phyloP scores from a whole-genome alignment of 2,329 filamentous ascomycete genomes.

The Talaromyces amestolkiae region DNA sequence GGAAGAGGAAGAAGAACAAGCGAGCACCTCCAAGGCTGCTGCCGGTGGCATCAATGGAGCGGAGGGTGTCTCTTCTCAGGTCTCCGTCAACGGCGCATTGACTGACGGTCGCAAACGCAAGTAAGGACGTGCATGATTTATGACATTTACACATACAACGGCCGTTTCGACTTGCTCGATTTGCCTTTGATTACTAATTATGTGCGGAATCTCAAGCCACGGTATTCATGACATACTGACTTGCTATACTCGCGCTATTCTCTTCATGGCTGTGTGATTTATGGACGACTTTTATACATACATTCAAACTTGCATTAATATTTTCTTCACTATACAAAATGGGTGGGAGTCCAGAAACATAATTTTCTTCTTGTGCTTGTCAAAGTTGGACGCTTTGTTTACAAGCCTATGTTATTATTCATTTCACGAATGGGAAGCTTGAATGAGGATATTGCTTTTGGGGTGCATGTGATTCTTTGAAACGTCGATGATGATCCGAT shows the following conservation, averaged over 20 bases:
- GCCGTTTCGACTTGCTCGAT: neutral
- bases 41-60: conserved; percentile 26
- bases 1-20: conserved; percentile 39
- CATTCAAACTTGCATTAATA: conserved; percentile 15
- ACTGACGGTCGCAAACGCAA: conserved; percentile 22
- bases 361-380: conserved; percentile 8
- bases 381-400: neutral
- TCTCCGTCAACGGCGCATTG: conserved; percentile 42
- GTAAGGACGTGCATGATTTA: conserved; percentile 11
- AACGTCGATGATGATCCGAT: neutral
- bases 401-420: neutral
- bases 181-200: neutral
- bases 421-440: neutral
- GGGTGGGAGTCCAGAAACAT: neutral
- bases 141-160: conserved; percentile 8
- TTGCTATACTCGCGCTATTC: neutral
- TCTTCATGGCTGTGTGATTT: conserved; percentile 9
- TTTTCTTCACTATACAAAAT: neutral
- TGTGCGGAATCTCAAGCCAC: neutral
- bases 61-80: conserved; percentile 34
- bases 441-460: neutral
- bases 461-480: neutral
- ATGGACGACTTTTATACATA: conserved; percentile 13
- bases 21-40: conserved; percentile 20
- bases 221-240: neutral